Percentiles rank a stretch among this genome's conserved stretches.
Conservation (phyloP, 345 rosid genomes). For the Clarkia xantiana region DNA sequence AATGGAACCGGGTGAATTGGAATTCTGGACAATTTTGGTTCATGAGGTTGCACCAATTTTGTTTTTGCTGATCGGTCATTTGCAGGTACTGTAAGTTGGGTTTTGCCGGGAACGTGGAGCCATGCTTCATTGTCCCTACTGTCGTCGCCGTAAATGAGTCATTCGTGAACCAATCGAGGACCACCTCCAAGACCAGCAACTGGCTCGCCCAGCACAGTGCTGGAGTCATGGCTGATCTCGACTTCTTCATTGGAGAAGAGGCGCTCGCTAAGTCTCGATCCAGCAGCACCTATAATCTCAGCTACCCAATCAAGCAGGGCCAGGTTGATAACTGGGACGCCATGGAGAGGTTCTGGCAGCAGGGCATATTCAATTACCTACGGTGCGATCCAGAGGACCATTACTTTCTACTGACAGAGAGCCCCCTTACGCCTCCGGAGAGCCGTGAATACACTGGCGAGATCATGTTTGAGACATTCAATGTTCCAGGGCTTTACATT, state of each 20-base stretch:
- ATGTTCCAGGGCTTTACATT: constrained; percentile 87
- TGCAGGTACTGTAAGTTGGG: constrained; percentile 92
- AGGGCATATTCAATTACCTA: constrained; percentile 74
- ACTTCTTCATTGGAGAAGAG: constrained; percentile 83
- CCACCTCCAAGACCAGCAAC: constrained; percentile 52
- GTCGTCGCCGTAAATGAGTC: constrained; percentile 88
- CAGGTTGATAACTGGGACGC: constrained; percentile 97
- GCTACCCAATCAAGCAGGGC: constrained; percentile 71
- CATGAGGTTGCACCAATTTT: background rate
- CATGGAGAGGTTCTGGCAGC: constrained; percentile 98
- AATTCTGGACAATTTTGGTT: background rate
- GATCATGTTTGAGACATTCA: constrained; percentile 90
- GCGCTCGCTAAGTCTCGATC: constrained; percentile 61
- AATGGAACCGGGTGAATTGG: constrained; percentile 65
- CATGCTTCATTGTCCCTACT: constrained; percentile 83
- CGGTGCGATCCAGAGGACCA: constrained; percentile 99
- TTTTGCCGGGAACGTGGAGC: constrained; percentile 94
- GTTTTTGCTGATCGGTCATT: constrained; percentile 3
- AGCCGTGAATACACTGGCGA: constrained; percentile 91
- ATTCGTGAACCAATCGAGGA: constrained; percentile 55
- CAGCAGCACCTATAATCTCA: constrained; percentile 62
- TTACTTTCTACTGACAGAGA: constrained; percentile 84
- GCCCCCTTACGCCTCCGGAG: constrained; percentile 96
- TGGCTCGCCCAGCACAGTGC: constrained; percentile 81
- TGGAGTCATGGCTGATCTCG: constrained; percentile 94